Evolutionary conservation across 352 stramenopile species (phyloP).

Genomic region (Nothophytophthora sp.): DNA sequence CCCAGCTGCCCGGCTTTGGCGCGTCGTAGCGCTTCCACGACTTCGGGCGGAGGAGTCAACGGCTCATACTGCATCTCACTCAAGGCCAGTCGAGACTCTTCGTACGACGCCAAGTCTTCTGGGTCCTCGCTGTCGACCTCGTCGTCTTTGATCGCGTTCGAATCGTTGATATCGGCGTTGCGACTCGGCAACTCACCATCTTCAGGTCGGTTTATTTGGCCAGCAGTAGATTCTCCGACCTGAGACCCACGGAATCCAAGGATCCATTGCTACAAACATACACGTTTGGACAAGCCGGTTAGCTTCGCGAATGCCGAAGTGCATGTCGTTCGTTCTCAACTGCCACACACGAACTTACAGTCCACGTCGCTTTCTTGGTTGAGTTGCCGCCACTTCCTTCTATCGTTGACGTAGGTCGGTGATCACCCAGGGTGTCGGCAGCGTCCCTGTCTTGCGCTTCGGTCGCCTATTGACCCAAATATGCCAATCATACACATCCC

Average conservation of each 20-base stretch:
- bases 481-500: no score
- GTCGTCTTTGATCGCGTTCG: constrained; percentile 13
- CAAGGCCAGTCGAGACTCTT: constrained; percentile 22
- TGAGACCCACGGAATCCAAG: constrained; percentile 20
- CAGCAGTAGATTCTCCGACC: neutral
- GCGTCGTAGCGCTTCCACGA: constrained; percentile 39
- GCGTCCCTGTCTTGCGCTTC: constrained; percentile 14
- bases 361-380: constrained; percentile 18
- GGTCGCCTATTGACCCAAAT: constrained; percentile 8
- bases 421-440: constrained; percentile 10
- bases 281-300: neutral
- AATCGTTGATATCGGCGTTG: constrained; percentile 9
- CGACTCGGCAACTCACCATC: constrained; percentile 11
- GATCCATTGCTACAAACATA: constrained; percentile 29
- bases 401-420: neutral
- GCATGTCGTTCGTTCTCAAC: neutral
- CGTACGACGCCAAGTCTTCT: constrained; percentile 20
- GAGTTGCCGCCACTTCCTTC: constrained; percentile 5
- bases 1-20: constrained; percentile 23
- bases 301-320: no score
- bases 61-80: constrained; percentile 25
- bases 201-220: neutral
- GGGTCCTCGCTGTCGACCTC: constrained; percentile 20
- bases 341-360: constrained; percentile 10
- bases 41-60: constrained; percentile 42